A percentile compares a stretch with the other conserved stretches of the same genome.
These are phyloP conservation scores for Saccharomyces kudriavzevii DNA, from an alignment of 805 yeast species.

Conservation along the genomic window DNA sequence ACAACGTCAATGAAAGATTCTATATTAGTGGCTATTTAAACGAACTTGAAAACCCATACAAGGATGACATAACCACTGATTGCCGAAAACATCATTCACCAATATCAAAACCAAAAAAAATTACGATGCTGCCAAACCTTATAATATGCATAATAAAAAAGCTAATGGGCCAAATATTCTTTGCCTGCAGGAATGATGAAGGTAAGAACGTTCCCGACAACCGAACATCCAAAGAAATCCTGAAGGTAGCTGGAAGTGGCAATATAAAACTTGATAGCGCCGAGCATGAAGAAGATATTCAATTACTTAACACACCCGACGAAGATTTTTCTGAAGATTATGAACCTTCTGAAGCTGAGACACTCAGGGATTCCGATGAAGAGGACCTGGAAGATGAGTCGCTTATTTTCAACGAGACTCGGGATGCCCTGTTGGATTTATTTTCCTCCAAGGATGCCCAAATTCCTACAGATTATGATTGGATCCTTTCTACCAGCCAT, in stretches of 20 bases:
- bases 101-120: neutral
- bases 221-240: neutral
- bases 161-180: neutral
- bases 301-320: neutral
- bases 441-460: neutral
- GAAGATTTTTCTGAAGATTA: neutral
- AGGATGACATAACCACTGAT: neutral
- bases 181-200: neutral
- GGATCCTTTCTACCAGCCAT: neutral
- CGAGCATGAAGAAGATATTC: neutral
- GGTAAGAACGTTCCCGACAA: neutral
- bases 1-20: conserved; percentile 13
- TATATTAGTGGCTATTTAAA: conserved; percentile 18
- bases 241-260: neutral
- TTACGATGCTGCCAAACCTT: neutral
- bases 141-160: neutral
- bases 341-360: neutral
- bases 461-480: neutral
- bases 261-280: neutral
- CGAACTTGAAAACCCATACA: conserved; percentile 4
- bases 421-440: neutral
- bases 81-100: neutral
- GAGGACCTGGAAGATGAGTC: neutral
- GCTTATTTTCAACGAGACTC: neutral
- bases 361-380: neutral